These are phyloP conservation scores for Thermothelomyces thermophilus DNA, from an alignment of 2,329 filamentous ascomycete species.

Conservation along the genomic window DNA sequence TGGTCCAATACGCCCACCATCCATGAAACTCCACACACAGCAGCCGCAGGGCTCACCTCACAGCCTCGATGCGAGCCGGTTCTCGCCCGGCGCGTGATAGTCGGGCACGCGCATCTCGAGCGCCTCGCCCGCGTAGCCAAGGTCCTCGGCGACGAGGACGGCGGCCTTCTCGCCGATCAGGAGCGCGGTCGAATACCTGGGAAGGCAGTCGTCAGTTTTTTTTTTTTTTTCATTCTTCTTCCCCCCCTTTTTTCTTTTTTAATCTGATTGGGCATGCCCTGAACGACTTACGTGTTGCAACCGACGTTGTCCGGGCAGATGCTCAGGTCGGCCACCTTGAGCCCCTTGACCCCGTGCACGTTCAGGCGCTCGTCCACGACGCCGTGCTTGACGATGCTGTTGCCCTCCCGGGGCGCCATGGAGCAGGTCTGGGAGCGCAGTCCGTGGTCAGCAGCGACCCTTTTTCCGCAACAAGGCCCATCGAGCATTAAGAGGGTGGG, in stretches of 20 bases:
- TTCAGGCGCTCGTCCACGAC: slow-evolving; percentile 72
- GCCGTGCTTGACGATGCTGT: slow-evolving; percentile 73
- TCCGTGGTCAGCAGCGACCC: background rate
- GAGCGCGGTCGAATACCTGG: slow-evolving; percentile 60
- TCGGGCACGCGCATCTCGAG: slow-evolving; percentile 70
- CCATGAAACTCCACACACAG: background rate
- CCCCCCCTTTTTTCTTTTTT: background rate
- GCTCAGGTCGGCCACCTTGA: slow-evolving; percentile 70
- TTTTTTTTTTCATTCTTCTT: background rate
- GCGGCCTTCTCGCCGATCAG: slow-evolving; percentile 72
- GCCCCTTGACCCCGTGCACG: slow-evolving; percentile 67
- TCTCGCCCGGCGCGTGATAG: slow-evolving; percentile 42
- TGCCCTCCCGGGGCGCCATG: slow-evolving; percentile 70
- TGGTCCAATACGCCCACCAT: background rate
- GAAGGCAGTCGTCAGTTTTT: slow-evolving; percentile 10
- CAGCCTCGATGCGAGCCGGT: slow-evolving; percentile 11
- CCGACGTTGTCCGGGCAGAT: slow-evolving; percentile 77
- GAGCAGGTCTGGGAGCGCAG: slow-evolving; percentile 52
- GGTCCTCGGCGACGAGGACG: slow-evolving; percentile 62
- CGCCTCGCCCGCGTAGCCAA: slow-evolving; percentile 65
- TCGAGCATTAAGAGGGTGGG: too few relatives aligned
- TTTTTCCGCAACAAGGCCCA: background rate
- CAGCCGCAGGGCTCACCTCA: too few relatives aligned
- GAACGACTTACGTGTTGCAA: slow-evolving; percentile 50
- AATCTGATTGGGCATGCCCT: background rate